Evolutionary conservation across 2,329 filamentous ascomycete species (phyloP), one percentile per base, ranked within the genome.

Genomic region (Ophiocordyceps robertsii): DNA sequence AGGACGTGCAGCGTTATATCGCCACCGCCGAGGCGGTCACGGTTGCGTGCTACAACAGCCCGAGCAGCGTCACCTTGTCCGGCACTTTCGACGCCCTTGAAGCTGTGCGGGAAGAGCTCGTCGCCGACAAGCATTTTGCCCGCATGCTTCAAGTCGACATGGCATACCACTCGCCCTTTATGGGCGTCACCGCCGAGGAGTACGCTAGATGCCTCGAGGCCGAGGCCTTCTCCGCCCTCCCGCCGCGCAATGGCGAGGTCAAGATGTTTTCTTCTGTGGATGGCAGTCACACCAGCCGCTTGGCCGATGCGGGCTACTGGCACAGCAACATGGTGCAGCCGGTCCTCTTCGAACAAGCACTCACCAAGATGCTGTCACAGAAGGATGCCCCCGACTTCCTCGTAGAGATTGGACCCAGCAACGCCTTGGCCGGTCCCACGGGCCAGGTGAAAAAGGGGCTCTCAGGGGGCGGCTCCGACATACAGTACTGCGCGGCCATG

Each of bases 1-100:
- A n/a, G n/a, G n/a, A n/a, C n/a, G n/a, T n/a, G n/a, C n/a, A n/a
- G n/a, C n/a, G n/a, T n/a, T n/a, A n/a, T n/a, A n/a, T n/a, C n/a
- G n/a, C n/a, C n/a, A n/a, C n/a, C 2, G 42, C 43, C 19, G 39
- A 49, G 14, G 54, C 59, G 9, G 47, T 50, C 0, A 24, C 39
- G 9, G 29, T 48, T 2, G 49, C 47, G 3, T 49, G 47, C 27
- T 61, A 65, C 44, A 74, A 74, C 54, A 70, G 67, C 31, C 67
- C 68, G 0, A 54, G 56, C 0, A 72, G 62, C 37, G 52, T 69
- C 1, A 66, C 63, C 0, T 40, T 64, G 1, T 56, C 55, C 4
- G 62, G 61, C 1, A 53, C 51, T 6, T 17, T 43, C 12, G 37
- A 43, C 1, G 31, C 21, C 2, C 31, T 31, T 5, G n/a, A 29